A percentile compares a stretch with the other conserved stretches of the same genome.
phyloP scores from a whole-genome alignment of 2,329 filamentous ascomycete species.

The Clonostachys chloroleuca region DNA sequence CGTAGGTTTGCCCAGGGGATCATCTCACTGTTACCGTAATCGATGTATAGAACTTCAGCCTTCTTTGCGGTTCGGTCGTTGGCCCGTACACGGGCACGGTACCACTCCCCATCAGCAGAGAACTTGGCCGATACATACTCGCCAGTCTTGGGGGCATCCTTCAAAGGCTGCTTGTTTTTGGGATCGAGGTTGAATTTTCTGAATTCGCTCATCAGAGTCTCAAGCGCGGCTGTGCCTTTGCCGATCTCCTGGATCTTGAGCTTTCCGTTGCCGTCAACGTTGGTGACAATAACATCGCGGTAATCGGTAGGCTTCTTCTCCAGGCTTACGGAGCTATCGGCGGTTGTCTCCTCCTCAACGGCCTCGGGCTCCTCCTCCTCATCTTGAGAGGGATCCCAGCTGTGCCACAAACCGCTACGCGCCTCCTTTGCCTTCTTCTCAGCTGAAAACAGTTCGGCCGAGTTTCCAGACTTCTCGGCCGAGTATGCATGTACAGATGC shows the following conservation, averaged over 20 bases:
- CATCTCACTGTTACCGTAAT: constrained; percentile 93
- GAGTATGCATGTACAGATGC: constrained; percentile 92
- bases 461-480: constrained; percentile 90
- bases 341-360: constrained; percentile 43
- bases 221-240: constrained; percentile 77
- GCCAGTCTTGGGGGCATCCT: constrained; percentile 79
- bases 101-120: constrained; percentile 87
- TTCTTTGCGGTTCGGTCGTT: constrained; percentile 89
- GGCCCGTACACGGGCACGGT: constrained; percentile 83
- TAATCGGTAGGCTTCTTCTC: constrained; percentile 76
- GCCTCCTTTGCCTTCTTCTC: constrained; percentile 87
- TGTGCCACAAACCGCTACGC: constrained; percentile 84
- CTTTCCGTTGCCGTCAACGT: constrained; percentile 76
- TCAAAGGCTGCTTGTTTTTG: constrained; percentile 70
- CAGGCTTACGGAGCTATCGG: constrained; percentile 44
- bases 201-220: constrained; percentile 87
- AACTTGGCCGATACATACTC: constrained; percentile 91
- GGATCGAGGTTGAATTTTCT: constrained; percentile 84
- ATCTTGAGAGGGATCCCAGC: constrained; percentile 90
- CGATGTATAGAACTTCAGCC: constrained; percentile 88
- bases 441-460: constrained; percentile 79
- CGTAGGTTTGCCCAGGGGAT: constrained; percentile 82
- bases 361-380: constrained; percentile 51
- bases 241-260: constrained; percentile 92
- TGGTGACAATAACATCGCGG: constrained; percentile 87